Base-by-base conservation (phyloP, 805 yeast species). In the Teunomyces stri region DNA sequence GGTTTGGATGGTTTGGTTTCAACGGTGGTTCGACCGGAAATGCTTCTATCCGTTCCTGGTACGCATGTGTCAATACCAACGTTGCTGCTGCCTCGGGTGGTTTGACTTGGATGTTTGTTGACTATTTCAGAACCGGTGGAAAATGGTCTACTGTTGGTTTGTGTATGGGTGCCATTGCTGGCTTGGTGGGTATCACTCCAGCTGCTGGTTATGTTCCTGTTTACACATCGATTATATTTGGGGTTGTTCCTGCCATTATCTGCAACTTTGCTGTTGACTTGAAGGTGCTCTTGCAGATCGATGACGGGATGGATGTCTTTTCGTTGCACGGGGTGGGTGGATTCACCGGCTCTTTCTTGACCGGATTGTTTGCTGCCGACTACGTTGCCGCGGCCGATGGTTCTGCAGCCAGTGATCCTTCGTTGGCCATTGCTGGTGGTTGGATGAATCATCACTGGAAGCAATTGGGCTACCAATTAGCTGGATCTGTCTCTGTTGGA, bases 1-100 rank as follows among this genome's bases (percentile, higher is more conserved):
- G 97, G 97, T 90, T 94, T 60, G 99, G 98, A 31, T 94, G 99
- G 99, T 90, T 90, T 62, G 97, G 97, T 35, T 94, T 94, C 82
- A 94, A 94, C 79, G 97, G 97, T 69, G 98, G 98, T 60, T 89
- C 97, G 42, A 87, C 97, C 43, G 97, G 97, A 68, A 86, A 89
- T 64, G 88, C 97, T 31, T 72, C 92, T 52, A 83, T 94, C 65
- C 85, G 97, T 72, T 91, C 97, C 48, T 89, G 89, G 87, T 90
- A 90, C 75, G 96, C 97, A 33, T 80, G 87, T 65, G 85, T 87
- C 62, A 90, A 89, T 79, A 92, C 98, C 61, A 89, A 92, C 71
- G 66, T 92, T 58, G 96, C 98, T 44, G 98, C 98, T 51, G 84
- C 96, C 11, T 70, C 82, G 59, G 98, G 97, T 73, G 97, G 95